Conservation (phyloP, 2,329 filamentous ascomycete species). For the Penicillium hordei region DNA sequence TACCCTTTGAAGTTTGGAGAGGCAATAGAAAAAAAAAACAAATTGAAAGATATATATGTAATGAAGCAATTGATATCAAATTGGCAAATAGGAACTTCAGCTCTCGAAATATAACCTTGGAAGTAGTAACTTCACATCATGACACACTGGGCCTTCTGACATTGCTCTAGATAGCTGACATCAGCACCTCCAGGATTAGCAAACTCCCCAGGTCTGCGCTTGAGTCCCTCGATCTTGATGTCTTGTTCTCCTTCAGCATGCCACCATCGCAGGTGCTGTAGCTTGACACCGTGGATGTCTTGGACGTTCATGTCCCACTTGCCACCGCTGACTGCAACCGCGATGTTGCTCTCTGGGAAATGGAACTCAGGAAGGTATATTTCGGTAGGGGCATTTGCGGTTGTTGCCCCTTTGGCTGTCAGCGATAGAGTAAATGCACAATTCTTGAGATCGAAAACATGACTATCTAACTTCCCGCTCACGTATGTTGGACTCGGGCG, state of each 20-base stretch:
- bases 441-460: constrained; percentile 78
- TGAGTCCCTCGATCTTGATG: constrained; percentile 72
- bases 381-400: constrained; percentile 69
- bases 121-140: constrained; percentile 47
- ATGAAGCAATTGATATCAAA: background rate
- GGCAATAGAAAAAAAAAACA: background rate
- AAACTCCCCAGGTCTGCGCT: constrained; percentile 53
- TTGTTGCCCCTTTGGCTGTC: constrained; percentile 58
- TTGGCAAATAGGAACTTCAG: background rate
- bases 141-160: constrained; percentile 49
- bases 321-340: constrained; percentile 75
- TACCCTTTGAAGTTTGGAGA: background rate
- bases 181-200: constrained; percentile 63
- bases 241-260: constrained; percentile 81
- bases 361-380: constrained; percentile 90
- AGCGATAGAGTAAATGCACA: constrained; percentile 76
- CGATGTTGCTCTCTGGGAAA: constrained; percentile 73
- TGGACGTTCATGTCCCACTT: constrained; percentile 84
- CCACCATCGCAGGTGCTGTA: constrained; percentile 89
- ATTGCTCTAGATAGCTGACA: constrained; percentile 71
- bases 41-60: background rate
- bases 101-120: too few species aligned
- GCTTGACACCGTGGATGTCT: constrained; percentile 65
- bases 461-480: constrained; percentile 67
- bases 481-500: constrained; percentile 77